Base-by-base conservation (phyloP, 331 rosid species). In the Cydonia oblonga region DNA sequence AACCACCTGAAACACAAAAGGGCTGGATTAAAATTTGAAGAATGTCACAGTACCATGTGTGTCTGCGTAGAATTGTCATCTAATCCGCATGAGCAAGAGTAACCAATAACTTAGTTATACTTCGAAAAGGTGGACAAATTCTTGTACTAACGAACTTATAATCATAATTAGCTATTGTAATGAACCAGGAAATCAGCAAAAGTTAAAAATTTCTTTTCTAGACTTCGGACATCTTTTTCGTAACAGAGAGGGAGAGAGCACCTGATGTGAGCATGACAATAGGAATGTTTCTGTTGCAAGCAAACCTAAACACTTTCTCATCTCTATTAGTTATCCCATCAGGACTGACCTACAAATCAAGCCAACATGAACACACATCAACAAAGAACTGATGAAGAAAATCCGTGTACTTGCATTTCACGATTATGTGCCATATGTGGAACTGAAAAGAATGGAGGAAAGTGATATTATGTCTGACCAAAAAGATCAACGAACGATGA, bases 191-290 rank as follows among this genome's bases (percentile, higher is more conserved):
- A 59, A 59, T 16, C 33, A 6, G 32, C 2, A 16, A 59, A 25
- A 59, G 6, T 23, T 25, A 59, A 24, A 13, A 4, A 22, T 0
- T 53, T 54, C 60, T 2, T 20, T 19, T n/a, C 23, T 3, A 20
- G 60, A 54, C 1, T 20, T 38, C 13, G 9, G 19, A 13, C 8
- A 13, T 58, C 64, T 58, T 12, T 24, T 29, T 4, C 0, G 30
- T 24, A 24, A 59, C 15, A 53, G 44, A 73, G 44, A 68, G 42
- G 64, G 77, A 75, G 73, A 11, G 65, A 6, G 73, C 51, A 90
- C 98, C 96, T 85, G 98, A 93, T 76, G 97, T 93, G 66, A 90
- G 98, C 98, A 90, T 93, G 83, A 93, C 81, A 72, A 93, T 86
- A 18, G 97, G 96, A 83, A 93, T 66, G 81, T 84, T 81, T 76